Evolutionary conservation across 2,329 filamentous ascomycete species (phyloP).

Genomic region (Polychaeton citri): DNA sequence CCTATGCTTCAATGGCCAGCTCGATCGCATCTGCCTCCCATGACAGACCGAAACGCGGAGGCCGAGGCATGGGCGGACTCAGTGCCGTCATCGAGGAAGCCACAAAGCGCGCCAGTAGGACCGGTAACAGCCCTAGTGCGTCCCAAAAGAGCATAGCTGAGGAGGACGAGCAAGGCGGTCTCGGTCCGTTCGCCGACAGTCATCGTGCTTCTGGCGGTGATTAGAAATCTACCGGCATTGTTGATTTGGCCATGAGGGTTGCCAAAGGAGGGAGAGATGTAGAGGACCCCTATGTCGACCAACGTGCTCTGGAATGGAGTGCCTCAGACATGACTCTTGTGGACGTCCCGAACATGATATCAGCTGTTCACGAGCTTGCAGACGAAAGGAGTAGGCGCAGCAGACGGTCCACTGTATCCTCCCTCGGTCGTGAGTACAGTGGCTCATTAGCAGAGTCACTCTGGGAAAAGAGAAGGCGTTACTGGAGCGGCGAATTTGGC

Average conservation of each 20-base stretch:
- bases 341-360: background rate
- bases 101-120: constrained; percentile 25
- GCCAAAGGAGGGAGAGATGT: background rate
- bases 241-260: background rate
- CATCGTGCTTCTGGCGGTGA: constrained; percentile 7
- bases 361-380: too few relatives aligned
- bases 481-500: background rate
- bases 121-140: constrained; percentile 1
- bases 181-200: constrained; percentile 21
- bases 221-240: background rate
- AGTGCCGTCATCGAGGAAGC: constrained; percentile 35
- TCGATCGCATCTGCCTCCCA: constrained; percentile 8
- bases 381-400: too few relatives aligned
- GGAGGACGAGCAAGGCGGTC: constrained; percentile 13
- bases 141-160: constrained; percentile 11
- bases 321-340: background rate
- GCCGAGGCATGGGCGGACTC: constrained; percentile 16
- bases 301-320: background rate
- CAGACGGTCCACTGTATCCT: too few relatives aligned
- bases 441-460: background rate
- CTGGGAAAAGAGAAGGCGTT: background rate
- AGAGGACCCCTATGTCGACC: background rate
- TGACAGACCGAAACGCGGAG: constrained; percentile 9
- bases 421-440: too few relatives aligned
- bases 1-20: constrained; percentile 24